phyloP scores from a whole-genome alignment of 1,284 basidiomycete genomes.

The Fomitiporia mediterranea region DNA sequence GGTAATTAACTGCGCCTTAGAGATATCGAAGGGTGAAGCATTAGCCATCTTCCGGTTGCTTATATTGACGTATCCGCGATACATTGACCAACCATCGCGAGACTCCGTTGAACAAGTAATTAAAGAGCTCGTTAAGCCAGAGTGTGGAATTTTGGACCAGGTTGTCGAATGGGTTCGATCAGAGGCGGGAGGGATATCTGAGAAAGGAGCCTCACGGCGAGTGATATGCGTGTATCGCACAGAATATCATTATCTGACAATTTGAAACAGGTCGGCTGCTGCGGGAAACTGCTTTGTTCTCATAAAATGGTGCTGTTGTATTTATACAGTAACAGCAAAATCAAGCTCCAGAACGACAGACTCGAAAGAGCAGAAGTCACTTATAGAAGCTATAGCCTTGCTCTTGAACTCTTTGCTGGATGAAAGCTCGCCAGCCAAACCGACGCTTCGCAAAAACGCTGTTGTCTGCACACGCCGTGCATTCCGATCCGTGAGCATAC shows the following conservation, averaged over 20 bases:
- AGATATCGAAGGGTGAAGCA: constrained; percentile 58
- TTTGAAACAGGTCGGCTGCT: constrained; percentile 44
- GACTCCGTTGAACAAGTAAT: constrained; percentile 65
- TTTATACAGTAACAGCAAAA: constrained; percentile 50
- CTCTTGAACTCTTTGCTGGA: constrained; percentile 57
- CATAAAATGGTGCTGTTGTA: constrained; percentile 65
- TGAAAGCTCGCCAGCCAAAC: constrained; percentile 48
- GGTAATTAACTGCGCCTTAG: constrained; percentile 33
- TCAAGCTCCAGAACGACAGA: constrained; percentile 29
- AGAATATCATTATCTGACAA: constrained; percentile 50
- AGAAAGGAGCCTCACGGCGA: constrained; percentile 49
- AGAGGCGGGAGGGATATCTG: constrained; percentile 16
- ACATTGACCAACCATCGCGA: constrained; percentile 67
- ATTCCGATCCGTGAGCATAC: constrained; percentile 50
- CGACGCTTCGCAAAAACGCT: constrained; percentile 52
- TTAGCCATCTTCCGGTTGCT: constrained; percentile 72
- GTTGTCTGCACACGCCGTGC: constrained; percentile 58
- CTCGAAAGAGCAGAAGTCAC: constrained; percentile 43
- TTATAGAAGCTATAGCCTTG: constrained; percentile 49
- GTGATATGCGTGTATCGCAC: constrained; percentile 46
- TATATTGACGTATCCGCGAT: constrained; percentile 71
- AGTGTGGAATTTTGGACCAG: not conserved
- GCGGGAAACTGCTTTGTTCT: constrained; percentile 65
- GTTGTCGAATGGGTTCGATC: constrained; percentile 11
- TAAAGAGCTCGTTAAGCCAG: constrained; percentile 49